These are phyloP conservation scores for Nakataea oryzae DNA, from an alignment of 2,329 filamentous ascomycete species.

Conservation along the genomic window DNA sequence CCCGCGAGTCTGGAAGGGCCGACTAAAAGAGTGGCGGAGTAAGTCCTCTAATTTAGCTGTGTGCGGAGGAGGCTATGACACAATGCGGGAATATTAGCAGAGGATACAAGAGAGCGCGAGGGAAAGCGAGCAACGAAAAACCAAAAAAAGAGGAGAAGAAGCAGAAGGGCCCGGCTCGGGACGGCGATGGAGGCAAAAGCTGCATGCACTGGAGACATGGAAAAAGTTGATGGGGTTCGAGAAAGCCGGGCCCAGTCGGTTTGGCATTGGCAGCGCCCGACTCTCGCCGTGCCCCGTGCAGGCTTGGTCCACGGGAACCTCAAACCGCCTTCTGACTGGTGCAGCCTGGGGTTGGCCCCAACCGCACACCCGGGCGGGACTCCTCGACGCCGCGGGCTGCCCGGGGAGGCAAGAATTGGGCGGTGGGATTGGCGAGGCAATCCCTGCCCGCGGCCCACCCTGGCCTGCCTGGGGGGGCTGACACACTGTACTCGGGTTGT, in stretches of 20 bases:
- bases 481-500: no score
- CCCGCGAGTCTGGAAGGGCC: background rate
- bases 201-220: background rate
- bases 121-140: background rate
- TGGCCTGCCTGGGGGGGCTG: background rate
- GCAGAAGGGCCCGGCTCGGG: background rate
- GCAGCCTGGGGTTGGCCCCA: background rate
- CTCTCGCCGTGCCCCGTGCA: background rate
- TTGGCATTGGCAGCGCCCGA: background rate
- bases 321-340: background rate
- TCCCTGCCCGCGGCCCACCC: background rate
- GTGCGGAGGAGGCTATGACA: background rate
- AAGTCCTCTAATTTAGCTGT: background rate
- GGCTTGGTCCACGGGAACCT: background rate
- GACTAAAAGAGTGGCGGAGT: conserved; percentile 2
- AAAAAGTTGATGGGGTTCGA: background rate
- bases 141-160: background rate
- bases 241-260: background rate
- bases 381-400: no score
- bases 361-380: background rate
- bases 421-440: background rate
- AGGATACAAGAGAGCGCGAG: background rate
- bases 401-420: no score
- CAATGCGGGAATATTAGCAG: background rate
- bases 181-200: background rate